A percentile compares a stretch with the other conserved stretches of the same genome.
phyloP scores from a whole-genome alignment of 2,329 filamentous ascomycete genomes.

The Tricladium varicosporioides region DNA sequence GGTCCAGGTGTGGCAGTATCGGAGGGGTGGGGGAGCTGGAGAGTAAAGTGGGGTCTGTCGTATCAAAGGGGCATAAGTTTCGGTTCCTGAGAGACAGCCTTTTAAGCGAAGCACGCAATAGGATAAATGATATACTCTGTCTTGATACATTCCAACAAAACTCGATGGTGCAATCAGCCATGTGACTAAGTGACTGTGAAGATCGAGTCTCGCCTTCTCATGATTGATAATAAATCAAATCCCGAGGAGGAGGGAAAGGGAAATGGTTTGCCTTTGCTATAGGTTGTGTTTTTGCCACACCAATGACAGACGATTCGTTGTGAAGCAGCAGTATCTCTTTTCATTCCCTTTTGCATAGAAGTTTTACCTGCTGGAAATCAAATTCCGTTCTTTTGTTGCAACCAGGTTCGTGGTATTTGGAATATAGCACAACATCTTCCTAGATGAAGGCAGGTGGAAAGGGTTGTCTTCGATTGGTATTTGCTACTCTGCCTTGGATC shows the following conservation, averaged over 20 bases:
- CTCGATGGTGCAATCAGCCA: background rate
- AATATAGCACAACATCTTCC: background rate
- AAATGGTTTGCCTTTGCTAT: too few species aligned
- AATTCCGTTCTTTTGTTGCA: background rate
- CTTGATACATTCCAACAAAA: background rate
- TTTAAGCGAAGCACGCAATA: slow-evolving; percentile 20
- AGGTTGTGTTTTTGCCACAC: too few species aligned
- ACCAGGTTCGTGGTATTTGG: background rate
- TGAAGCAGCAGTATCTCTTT: too few species aligned
- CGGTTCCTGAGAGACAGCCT: background rate
- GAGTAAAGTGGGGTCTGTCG: background rate
- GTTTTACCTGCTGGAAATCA: background rate
- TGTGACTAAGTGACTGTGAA: background rate
- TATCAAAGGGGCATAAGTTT: background rate
- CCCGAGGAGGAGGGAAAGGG: background rate
- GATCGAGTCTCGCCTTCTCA: background rate
- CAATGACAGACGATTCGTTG: too few species aligned
- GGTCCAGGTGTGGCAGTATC: background rate
- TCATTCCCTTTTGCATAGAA: background rate
- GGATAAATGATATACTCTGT: background rate
- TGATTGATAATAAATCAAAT: background rate
- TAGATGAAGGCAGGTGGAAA: background rate
- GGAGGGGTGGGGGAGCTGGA: slow-evolving; percentile 1
- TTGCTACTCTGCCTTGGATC: too few species aligned
- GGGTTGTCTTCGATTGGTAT: too few species aligned